Percentiles rank a stretch among this genome's conserved stretches.
Evolutionary conservation across 441 rosid genomes (phyloP).

Genomic region (Sinapis alba): DNA sequence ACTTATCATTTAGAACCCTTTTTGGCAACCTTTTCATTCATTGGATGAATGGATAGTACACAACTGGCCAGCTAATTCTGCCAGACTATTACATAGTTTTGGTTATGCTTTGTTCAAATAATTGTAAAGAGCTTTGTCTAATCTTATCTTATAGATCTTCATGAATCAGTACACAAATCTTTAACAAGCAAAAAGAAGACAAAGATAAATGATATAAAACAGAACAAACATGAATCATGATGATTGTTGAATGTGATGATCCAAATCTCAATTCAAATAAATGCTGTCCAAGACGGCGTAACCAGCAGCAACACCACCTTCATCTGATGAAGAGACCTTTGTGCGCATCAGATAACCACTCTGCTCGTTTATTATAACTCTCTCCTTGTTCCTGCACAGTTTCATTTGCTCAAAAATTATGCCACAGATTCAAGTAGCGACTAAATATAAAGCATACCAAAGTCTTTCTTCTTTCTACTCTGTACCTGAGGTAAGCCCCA

Average conservation of each 20-base stretch:
- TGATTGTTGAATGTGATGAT: conserved; percentile 13
- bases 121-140: neutral
- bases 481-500: conserved; percentile 87
- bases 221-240: conserved; percentile 7
- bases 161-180: conserved; percentile 21
- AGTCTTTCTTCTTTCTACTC: neutral
- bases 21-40: no score
- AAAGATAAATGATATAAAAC: neutral
- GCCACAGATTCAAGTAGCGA: neutral
- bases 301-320: conserved; percentile 98
- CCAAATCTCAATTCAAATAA: conserved; percentile 60
- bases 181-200: conserved; percentile 6
- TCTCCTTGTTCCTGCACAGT: conserved; percentile 80
- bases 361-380: conserved; percentile 72
- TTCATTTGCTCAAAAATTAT: conserved; percentile 25
- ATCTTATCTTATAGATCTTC: neutral
- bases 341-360: conserved; percentile 93
- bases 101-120: neutral
- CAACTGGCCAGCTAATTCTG: no score
- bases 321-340: conserved; percentile 88
- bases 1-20: no score
- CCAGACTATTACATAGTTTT: no score
- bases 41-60: no score
- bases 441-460: conserved; percentile 3
- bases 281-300: conserved; percentile 91